Evolutionary conservation across 106 monocot genomes (phyloP).

Genomic region (Allium sativum): DNA sequence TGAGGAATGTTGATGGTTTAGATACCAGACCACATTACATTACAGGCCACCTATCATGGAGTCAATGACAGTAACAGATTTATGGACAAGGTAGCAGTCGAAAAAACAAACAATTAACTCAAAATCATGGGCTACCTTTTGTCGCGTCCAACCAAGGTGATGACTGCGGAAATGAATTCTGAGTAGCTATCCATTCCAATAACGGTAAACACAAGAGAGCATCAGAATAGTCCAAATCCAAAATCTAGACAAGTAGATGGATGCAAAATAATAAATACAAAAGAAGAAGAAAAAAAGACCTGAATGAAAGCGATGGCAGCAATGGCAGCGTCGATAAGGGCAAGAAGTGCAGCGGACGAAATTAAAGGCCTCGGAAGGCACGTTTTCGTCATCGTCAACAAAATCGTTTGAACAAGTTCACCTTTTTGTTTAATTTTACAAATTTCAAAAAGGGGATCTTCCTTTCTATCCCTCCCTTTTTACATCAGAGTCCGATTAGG

Average conservation of each 20-base stretch:
- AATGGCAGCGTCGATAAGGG: conserved; percentile 41
- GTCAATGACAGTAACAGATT: not conserved
- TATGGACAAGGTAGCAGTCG: not conserved
- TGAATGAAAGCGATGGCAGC: conserved; percentile 54
- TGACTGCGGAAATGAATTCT: conserved; percentile 53
- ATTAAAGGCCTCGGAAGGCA: conserved; percentile 35
- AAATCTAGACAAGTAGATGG: not conserved
- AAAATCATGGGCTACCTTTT: conserved; percentile 38
- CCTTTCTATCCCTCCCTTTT: no score
- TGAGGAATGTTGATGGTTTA: not conserved
- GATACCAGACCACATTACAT: not conserved
- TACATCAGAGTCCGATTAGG: no score
- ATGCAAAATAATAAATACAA: not conserved
- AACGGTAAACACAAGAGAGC: conserved; percentile 21
- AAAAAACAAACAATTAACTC: not conserved
- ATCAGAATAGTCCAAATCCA: conserved; percentile 8
- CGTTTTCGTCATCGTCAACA: conserved; percentile 4
- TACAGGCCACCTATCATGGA: not conserved
- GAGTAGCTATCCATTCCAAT: conserved; percentile 4
- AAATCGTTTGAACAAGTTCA: no score
- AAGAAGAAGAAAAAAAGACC: conserved; percentile 14
- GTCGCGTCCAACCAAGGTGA: conserved; percentile 77
- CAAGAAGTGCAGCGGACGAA: conserved; percentile 27
- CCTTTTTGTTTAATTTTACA: no score
- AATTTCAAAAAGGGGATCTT: no score